Evolutionary conservation across 2,329 filamentous ascomycete genomes (phyloP), one percentile per base, ranked within the genome.

Genomic region (Fusarium duplospermum): DNA sequence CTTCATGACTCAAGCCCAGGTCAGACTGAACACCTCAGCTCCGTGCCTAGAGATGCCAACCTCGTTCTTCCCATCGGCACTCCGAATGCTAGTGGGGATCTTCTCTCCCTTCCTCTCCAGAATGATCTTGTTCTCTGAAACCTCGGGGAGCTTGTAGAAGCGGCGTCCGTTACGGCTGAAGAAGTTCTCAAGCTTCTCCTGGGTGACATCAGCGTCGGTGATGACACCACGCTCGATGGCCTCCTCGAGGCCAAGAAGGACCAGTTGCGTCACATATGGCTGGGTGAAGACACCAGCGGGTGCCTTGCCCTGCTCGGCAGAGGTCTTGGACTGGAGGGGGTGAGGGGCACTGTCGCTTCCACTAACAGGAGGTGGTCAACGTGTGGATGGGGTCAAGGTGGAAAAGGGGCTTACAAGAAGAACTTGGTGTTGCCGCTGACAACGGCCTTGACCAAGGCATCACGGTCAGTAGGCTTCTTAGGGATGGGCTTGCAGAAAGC

Each of bases 201-300:
- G 84, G 6, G 88, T 89, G 10, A 91, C 82, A n/a, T 89, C 86
- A 0, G 80, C 82, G 64, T 87, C 86, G 8, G 79, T 78, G 52
- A 91, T 85, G 38, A 88, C 85, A 2, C 87, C 88, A 13, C 87
- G 84, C 70, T 85, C 84, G 5, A 92, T 84, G 6, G 87, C 93
- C 75, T 90, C 88, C 81, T 93, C 89, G 45, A 94, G 83, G 1
- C 86, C 88, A 36, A 84, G 78, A 27, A 94, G 83, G 56, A 94
- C 91, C 57, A 91, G 87, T 64, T 90, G 90, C 2, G 91, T 86
- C 0, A 90, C 91, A 79, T 91, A 91, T 5, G 92, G 91, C 83
- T 96, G 93, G 1, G 93, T 95, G 81, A 94, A 96, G 50, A 95
- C 93, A 6, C 93, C 93, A 0, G 93, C 93, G 0, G 92, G 89